These are phyloP conservation scores for Zopfia rhizophila DNA, from an alignment of 2,329 filamentous ascomycete genomes.

Conservation along the genomic window DNA sequence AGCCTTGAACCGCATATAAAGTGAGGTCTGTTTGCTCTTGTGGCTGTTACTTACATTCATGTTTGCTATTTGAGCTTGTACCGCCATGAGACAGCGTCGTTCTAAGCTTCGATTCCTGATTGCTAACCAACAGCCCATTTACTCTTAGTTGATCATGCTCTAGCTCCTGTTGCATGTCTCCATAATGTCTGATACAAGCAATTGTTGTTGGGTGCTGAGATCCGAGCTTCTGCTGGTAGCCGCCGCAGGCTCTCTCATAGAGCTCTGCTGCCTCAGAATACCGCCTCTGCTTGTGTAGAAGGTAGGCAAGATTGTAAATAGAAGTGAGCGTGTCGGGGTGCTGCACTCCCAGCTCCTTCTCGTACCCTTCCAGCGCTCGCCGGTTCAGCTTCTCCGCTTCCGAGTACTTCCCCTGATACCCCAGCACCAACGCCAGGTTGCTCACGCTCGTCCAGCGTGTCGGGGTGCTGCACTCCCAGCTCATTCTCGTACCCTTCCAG, in stretches of 20 bases:
- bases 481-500: conserved; percentile 1
- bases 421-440: conserved; percentile 12
- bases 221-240: conserved; percentile 8
- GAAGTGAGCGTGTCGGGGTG: conserved; percentile 11
- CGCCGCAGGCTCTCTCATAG: conserved; percentile 8
- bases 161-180: not conserved
- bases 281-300: conserved; percentile 1
- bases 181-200: conserved; percentile 3
- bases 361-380: not conserved
- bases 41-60: too few species aligned
- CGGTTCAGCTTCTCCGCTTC: conserved; percentile 9
- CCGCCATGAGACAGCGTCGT: not conserved
- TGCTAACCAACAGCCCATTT: too few species aligned
- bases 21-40: too few species aligned
- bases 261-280: conserved; percentile 14
- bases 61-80: too few species aligned
- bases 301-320: conserved; percentile 5
- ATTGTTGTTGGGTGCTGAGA: conserved; percentile 17
- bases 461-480: conserved; percentile 9
- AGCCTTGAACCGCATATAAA: too few species aligned
- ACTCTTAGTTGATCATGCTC: too few species aligned
- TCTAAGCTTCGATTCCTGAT: not conserved
- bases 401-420: conserved; percentile 9
- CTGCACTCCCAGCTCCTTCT: conserved; percentile 4
- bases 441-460: conserved; percentile 13